Base-by-base conservation (phyloP, 2,329 filamentous ascomycete genomes). In the Rosellinia necatrix region DNA sequence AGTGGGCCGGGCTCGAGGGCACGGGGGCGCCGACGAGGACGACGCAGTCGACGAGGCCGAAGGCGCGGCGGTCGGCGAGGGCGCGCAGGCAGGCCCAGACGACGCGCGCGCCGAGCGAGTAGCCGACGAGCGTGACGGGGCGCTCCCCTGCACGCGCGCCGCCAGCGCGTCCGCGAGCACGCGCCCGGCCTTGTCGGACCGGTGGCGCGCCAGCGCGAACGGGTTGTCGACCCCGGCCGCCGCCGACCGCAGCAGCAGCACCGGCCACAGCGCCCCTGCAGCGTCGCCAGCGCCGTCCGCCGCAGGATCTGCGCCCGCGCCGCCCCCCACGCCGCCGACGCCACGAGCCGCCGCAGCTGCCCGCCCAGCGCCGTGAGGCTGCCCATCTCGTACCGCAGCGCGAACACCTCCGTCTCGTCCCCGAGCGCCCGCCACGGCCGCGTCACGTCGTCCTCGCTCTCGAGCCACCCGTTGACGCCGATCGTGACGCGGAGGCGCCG, bases 381-480 rank as follows among this genome's bases (percentile, higher is more conserved):
- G 56, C 89, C 83, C 65, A 93, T 84, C 73, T 97, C 92, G 76
- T 89, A 96, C 3, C 90, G 83, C 5, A 96, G 76, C 1, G 91
- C 92, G 68, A 96, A 96, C 0, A 90, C 86, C 71, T 96, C 92
- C 1, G 88, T 82, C 59, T 89, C 82, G 27, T 82, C 76, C 2
- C 85, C 83, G 10, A 96, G 78, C 25, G 88, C 86, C 27, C 83
- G 82, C 92, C 92, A 97, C 0, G 92, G 92, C 59, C 84, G 82
- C 4, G 88, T 82, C 22, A 96, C 83, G 64, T 96, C 91, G 25
- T 88, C 82, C 62, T 89, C 84, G 6, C 84, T 79, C 2, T 83
- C 87, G 10, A 96, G 79, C 92, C 92, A 96, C 30, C 92, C 92
- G 57, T 91, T 93, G 61, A 96, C 85, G 7, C 90, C 91, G 55